A percentile compares a stretch with the other conserved stretches of the same genome.
Evolutionary conservation across 1,284 basidiomycete genomes (phyloP).

Genomic region (Macrocybe sp.): DNA sequence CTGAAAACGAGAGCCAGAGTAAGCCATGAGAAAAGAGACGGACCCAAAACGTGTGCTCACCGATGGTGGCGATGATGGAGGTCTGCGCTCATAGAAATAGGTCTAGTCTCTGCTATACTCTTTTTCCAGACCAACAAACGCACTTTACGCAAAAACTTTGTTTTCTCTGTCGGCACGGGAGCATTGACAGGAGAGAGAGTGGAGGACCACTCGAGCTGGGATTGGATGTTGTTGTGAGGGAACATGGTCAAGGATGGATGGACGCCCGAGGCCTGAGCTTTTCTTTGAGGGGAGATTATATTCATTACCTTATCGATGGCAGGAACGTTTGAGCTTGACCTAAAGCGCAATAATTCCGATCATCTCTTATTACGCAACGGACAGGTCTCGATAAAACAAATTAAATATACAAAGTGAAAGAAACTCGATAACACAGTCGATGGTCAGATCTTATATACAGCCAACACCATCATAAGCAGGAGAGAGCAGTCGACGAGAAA

Average conservation of each 20-base stretch:
- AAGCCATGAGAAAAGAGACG: neutral
- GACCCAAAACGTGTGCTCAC: slow-evolving; percentile 33
- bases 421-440: no score
- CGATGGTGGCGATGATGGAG: slow-evolving; percentile 95
- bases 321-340: no score
- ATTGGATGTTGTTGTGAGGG: slow-evolving; percentile 52
- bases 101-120: neutral
- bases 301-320: neutral
- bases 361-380: no score
- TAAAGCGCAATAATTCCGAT: no score
- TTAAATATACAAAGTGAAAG: no score
- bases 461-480: no score
- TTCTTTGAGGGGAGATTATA: no score
- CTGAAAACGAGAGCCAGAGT: slow-evolving; percentile 32
- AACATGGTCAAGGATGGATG: slow-evolving; percentile 11
- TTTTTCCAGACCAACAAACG: slow-evolving; percentile 15
- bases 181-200: slow-evolving; percentile 70
- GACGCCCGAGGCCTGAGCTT: neutral
- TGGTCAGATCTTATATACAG: no score
- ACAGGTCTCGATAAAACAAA: no score
- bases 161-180: slow-evolving; percentile 65
- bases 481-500: no score
- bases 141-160: slow-evolving; percentile 89
- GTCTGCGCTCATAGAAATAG: slow-evolving; percentile 53
- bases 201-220: slow-evolving; percentile 90